These are phyloP conservation scores for Parafenestella ontariensis DNA, from an alignment of 2,329 filamentous ascomycete species.

Conservation along the genomic window DNA sequence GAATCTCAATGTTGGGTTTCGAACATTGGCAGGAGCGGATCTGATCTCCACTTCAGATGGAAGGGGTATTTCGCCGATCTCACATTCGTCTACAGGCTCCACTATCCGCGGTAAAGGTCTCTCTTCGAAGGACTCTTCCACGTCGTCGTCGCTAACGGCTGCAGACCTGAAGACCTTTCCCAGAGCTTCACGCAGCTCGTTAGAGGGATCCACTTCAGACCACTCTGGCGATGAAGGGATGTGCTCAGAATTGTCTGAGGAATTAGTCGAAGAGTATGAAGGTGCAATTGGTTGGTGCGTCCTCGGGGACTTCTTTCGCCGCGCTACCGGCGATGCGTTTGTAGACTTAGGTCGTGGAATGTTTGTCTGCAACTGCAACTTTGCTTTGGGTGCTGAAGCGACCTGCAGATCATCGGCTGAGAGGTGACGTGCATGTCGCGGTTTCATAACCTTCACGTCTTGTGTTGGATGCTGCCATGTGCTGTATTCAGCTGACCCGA, in stretches of 20 bases:
- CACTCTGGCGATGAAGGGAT: slow-evolving; percentile 16
- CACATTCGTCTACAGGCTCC: slow-evolving; percentile 14
- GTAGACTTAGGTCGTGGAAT: slow-evolving; percentile 27
- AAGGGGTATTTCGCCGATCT: slow-evolving; percentile 29
- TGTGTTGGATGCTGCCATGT: slow-evolving; percentile 17
- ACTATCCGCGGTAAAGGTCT: slow-evolving; percentile 20
- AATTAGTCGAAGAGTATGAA: slow-evolving; percentile 15
- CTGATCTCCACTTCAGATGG: slow-evolving; percentile 31
- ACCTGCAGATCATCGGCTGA: slow-evolving; percentile 17
- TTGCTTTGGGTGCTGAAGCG: slow-evolving; percentile 5
- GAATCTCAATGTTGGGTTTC: slow-evolving; percentile 23
- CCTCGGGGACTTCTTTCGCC: slow-evolving; percentile 20
- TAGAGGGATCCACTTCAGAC: slow-evolving; percentile 25
- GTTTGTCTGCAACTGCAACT: slow-evolving; percentile 29
- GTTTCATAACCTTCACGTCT: not conserved
- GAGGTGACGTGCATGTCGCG: slow-evolving; percentile 7
- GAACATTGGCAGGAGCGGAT: slow-evolving; percentile 9
- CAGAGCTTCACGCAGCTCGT: slow-evolving; percentile 29
- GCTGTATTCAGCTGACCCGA: slow-evolving; percentile 2
- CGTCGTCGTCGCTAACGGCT: not conserved
- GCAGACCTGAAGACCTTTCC: slow-evolving; percentile 16
- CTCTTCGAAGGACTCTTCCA: not conserved
- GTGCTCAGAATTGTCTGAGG: slow-evolving; percentile 1
- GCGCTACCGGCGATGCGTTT: slow-evolving; percentile 27
- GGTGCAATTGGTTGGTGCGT: slow-evolving; percentile 14